These are phyloP conservation scores for Cladosporium sp. DNA, from an alignment of 2,329 filamentous ascomycete species.

Conservation along the genomic window DNA sequence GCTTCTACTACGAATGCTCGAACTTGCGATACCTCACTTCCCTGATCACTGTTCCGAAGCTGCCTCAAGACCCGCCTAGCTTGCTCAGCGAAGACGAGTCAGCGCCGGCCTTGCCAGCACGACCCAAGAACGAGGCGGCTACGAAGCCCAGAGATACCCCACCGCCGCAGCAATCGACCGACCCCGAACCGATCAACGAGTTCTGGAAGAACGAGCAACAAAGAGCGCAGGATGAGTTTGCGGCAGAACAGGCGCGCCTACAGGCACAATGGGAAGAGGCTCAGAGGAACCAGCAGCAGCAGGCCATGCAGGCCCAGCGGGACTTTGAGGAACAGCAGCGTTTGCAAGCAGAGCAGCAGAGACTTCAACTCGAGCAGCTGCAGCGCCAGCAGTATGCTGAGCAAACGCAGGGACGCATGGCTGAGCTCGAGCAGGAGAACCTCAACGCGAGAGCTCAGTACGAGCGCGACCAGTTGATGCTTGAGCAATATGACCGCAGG, in stretches of 20 bases:
- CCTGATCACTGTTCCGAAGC: conserved; percentile 90
- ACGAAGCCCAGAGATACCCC: conserved; percentile 66
- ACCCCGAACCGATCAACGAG: conserved; percentile 92
- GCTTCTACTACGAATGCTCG: conserved; percentile 99
- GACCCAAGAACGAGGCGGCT: conserved; percentile 63
- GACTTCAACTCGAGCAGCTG: conserved; percentile 84
- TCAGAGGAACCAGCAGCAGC: conserved; percentile 74
- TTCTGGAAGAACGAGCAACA: conserved; percentile 96
- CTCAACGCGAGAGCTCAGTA: conserved; percentile 92
- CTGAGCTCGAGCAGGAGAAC: conserved; percentile 93
- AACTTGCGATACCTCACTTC: conserved; percentile 96
- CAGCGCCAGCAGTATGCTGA: conserved; percentile 84
- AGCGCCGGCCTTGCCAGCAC: conserved; percentile 74
- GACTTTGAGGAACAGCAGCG: conserved; percentile 98
- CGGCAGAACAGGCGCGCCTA: conserved; percentile 84
- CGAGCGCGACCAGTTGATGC: conserved; percentile 93
- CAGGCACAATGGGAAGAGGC: conserved; percentile 83
- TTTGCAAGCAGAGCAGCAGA: conserved; percentile 80
- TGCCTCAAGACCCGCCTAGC: conserved; percentile 90
- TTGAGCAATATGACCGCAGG: conserved; percentile 90
- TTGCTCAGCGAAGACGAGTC: conserved; percentile 74
- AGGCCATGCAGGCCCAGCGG: conserved; percentile 77
- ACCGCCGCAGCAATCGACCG: conserved; percentile 65
- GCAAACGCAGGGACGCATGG: conserved; percentile 92
- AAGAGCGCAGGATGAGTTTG: conserved; percentile 89